These are phyloP conservation scores for Suillus subluteus DNA, from an alignment of 768 basidiomycete species.

Conservation along the genomic window DNA sequence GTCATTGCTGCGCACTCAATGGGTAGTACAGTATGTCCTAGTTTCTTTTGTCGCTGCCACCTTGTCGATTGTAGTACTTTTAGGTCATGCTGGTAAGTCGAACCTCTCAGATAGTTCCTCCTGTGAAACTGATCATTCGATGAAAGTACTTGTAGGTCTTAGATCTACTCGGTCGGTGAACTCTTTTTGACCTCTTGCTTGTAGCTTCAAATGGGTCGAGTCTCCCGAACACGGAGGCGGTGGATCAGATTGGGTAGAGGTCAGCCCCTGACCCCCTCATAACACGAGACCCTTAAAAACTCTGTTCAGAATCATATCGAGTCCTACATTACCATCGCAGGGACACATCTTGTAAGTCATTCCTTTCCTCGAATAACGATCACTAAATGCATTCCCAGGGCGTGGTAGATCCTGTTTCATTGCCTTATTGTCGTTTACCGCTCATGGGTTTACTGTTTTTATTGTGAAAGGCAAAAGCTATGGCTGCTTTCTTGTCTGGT, in stretches of 20 bases:
- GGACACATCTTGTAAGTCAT: conserved; percentile 75
- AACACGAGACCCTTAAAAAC: background rate
- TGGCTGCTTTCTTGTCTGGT: conserved; percentile 93
- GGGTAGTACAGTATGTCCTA: conserved; percentile 69
- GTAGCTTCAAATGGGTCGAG: conserved; percentile 96
- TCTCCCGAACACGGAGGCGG: conserved; percentile 80
- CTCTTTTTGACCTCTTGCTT: conserved; percentile 13
- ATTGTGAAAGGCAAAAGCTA: conserved; percentile 77
- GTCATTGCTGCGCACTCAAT: conserved; percentile 88
- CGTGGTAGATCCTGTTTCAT: conserved; percentile 53
- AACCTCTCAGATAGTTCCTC: conserved; percentile 3
- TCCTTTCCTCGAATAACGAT: conserved; percentile 12
- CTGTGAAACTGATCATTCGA: conserved; percentile 13
- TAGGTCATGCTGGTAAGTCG: conserved; percentile 47
- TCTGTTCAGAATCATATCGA: conserved; percentile 75
- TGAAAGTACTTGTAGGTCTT: conserved; percentile 80
- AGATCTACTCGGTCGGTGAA: background rate
- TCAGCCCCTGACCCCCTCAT: conserved; percentile 31
- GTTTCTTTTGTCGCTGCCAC: conserved; percentile 19
- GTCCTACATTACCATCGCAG: conserved; percentile 81
- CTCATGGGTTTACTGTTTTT: conserved; percentile 1
- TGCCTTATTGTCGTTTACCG: background rate
- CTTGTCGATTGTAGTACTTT: conserved; percentile 49
- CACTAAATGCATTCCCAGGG: conserved; percentile 47
- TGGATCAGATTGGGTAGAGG: conserved; percentile 91